A percentile compares a stretch with the other conserved stretches of the same genome.
Evolutionary conservation across 805 yeast genomes (phyloP).

Genomic region (Kazachstania kunashirensis): DNA sequence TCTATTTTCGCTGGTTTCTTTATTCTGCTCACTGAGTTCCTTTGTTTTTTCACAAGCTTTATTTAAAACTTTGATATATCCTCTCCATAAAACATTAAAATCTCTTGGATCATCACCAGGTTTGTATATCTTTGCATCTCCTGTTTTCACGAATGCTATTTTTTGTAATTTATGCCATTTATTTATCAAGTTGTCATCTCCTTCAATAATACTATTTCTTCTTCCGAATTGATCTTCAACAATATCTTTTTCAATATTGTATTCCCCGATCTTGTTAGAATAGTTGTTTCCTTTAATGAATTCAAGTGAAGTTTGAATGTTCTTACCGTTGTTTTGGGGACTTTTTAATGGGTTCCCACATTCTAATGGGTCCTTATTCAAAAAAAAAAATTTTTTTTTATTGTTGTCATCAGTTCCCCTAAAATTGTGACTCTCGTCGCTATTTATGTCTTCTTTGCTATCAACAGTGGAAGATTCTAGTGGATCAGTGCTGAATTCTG

Average conservation of each 20-base stretch:
- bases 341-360: no score
- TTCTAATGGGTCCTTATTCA: no score
- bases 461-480: no score
- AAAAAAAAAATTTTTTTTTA: no score
- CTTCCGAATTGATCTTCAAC: constrained; percentile 3
- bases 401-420: no score
- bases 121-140: constrained; percentile 27
- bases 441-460: no score
- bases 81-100: constrained; percentile 37
- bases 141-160: constrained; percentile 35
- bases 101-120: constrained; percentile 24
- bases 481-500: no score
- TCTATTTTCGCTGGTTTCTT: constrained; percentile 3
- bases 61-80: constrained; percentile 20
- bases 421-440: no score
- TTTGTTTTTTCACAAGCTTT: constrained; percentile 8
- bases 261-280: neutral
- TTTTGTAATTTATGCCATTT: constrained; percentile 31
- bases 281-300: constrained; percentile 1
- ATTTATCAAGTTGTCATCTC: constrained; percentile 7
- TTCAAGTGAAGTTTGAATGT: no score
- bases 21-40: constrained; percentile 7
- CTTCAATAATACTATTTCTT: constrained; percentile 2
- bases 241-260: constrained; percentile 1
- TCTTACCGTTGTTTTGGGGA: no score